Percentiles rank a stretch among this genome's conserved stretches.
These are phyloP conservation scores for Capsicum rhomboideum DNA, from an alignment of 257 asterid genomes.

Conservation along the genomic window DNA sequence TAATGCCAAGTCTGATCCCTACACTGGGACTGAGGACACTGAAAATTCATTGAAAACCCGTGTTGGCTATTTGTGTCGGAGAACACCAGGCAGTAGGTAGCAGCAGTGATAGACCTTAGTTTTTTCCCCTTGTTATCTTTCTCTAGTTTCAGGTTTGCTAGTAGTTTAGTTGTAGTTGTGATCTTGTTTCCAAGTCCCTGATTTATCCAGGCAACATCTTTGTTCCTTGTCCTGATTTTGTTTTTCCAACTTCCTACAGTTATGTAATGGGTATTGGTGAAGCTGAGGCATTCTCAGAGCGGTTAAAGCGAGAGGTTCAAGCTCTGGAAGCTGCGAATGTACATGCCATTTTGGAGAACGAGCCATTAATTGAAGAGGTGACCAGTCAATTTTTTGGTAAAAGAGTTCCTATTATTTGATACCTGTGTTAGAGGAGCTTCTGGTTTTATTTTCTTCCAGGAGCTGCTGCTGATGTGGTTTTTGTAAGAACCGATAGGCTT, in stretches of 20 bases:
- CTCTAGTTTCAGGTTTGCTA: background rate
- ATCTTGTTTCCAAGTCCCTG: background rate
- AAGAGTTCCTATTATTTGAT: background rate
- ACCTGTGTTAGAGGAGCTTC: background rate
- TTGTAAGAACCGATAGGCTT: background rate
- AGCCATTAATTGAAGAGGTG: constrained; percentile 77
- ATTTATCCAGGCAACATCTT: background rate
- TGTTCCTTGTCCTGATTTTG: background rate
- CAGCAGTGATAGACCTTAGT: background rate
- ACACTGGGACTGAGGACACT: background rate
- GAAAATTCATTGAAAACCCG: background rate
- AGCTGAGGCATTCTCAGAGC: constrained; percentile 98
- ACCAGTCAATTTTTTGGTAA: constrained; percentile 2
- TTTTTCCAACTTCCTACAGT: constrained; percentile 36
- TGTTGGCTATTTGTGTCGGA: background rate
- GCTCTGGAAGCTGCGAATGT: constrained; percentile 99
- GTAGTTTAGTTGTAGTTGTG: background rate
- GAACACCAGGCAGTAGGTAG: background rate
- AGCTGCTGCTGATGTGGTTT: background rate
- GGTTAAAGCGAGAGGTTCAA: constrained; percentile 95
- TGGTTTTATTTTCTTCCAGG: background rate
- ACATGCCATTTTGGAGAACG: constrained; percentile 93
- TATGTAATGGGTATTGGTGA: constrained; percentile 98
- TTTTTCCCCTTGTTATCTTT: background rate
- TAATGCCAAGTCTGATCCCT: background rate